These are phyloP conservation scores for Tympanopsis confertula DNA, from an alignment of 2,329 filamentous ascomycete genomes.

Conservation along the genomic window DNA sequence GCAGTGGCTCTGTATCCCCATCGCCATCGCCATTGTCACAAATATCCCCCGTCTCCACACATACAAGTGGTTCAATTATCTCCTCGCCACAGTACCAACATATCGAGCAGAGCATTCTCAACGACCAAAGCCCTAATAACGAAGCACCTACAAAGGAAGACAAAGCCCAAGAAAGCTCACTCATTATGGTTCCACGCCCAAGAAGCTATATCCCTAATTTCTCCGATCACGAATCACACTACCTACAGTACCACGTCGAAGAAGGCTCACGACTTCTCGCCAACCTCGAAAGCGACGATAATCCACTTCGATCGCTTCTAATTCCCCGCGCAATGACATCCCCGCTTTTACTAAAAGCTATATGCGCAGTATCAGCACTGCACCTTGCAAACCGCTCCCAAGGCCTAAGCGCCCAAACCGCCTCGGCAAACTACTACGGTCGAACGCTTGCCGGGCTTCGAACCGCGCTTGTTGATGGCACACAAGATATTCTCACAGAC, in stretches of 20 bases:
- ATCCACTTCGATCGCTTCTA: constrained; percentile 19
- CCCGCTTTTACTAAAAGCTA: constrained; percentile 19
- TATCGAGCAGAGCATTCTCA: too few relatives aligned
- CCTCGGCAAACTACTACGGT: constrained; percentile 18
- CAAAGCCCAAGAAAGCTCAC: too few relatives aligned
- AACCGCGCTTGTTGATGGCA: constrained; percentile 9
- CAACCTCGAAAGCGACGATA: constrained; percentile 21
- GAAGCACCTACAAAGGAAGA: too few relatives aligned
- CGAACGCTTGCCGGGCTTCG: constrained; percentile 18
- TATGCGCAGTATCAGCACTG: constrained; percentile 22
- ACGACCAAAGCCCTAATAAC: too few relatives aligned
- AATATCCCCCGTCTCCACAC: too few relatives aligned
- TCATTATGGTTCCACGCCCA: too few relatives aligned
- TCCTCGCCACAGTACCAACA: too few relatives aligned
- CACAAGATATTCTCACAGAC: constrained; percentile 11
- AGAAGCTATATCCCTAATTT: constrained; percentile 11
- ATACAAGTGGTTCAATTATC: too few relatives aligned
- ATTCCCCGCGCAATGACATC: constrained; percentile 22
- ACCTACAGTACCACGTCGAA: constrained; percentile 22
- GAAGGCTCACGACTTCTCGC: constrained; percentile 17
- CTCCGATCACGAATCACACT: constrained; percentile 16
- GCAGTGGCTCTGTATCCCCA: too few relatives aligned
- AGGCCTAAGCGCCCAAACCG: constrained; percentile 10
- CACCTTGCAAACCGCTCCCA: constrained; percentile 18
- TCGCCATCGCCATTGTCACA: too few relatives aligned